Evolutionary conservation across 345 rosid genomes (phyloP), one percentile per base, ranked within the genome.

Genomic region (Noccaea caerulescens): DNA sequence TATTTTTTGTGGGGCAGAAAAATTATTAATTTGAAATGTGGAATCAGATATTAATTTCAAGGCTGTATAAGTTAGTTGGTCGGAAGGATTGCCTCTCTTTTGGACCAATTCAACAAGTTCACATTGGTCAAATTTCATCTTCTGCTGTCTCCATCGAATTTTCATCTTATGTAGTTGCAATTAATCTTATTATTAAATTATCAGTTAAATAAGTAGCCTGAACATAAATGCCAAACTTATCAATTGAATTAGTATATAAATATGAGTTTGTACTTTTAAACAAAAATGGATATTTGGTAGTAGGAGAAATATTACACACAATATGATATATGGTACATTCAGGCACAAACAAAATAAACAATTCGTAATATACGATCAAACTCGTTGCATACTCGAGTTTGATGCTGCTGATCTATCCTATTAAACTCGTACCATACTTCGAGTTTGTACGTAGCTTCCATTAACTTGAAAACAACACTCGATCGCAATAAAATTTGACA

Each of bases 21-120:
- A 41, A 33, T 4, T 5, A 0, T 20, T 10, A 41, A 1, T 34
- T 36, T 33, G 8, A 56, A 16, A 11, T 46, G 51, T 25, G 34
- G 47, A 60, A 30, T 14, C 20, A 72, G 18, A 44, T 53, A 36
- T 54, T 23, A 30, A 30, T 54, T 13, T 12, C 11, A 11, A 13
- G 18, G 39, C 10, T 54, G 30, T 16, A 14, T 54, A 11, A 7
- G 41, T 13, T 54, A 7, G 41, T 13, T 54, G 59, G 59, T 54
- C 23, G 7, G 41, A 54, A 33, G 18, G 20, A 54, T 54, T 30
- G 20, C 58, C 39, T 53, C 30, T 30, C 50, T 53, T 53, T 32
- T 54, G 58, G 58, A 32, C 39, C 39, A 54, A 54, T 54, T 54
- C 50, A 46, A 7, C 51, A 46, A 46, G 51, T 54, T 54, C 58